Base-by-base conservation (phyloP, 371 early-diverging fungal species). In the Mortierella sp. region DNA sequence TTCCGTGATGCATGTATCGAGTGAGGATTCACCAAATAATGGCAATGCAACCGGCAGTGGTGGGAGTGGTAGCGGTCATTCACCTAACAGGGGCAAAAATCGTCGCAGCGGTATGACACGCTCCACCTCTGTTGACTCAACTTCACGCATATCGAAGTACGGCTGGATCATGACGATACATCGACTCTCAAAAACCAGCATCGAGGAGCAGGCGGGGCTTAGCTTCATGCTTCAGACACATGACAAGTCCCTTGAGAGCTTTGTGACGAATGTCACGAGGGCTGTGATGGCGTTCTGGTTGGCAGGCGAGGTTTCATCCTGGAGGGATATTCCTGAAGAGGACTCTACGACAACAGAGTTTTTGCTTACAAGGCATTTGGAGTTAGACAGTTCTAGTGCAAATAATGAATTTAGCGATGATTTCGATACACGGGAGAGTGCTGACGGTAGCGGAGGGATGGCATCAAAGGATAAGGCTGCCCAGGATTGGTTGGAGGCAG, bases 81-180 rank as follows among this genome's bases (percentile, higher is more conserved):
- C 37, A 0, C 28, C 32, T 0, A 57, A 22, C 42, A 59, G 22
- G 26, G 66, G 53, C 22, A 64, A 57, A 19, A 34, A 45, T 5
- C 70, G 80, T 5, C 53, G 66, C 31, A 73, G 73, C 19, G 47
- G 13, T n/a, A 13, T 61, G 53, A 64, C 75, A 6, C 63, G 75
- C 10, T 80, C 75, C 3, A 70, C 71, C 23, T 80, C 74, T 1
- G 68, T 74, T 10, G 74, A 70, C 61, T 9, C 70, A 26, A 55
- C 53, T 15, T 64, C 80, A 10, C 67, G 43, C 32, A 80, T 80
- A 49, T 70, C 80, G 9, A 80, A 70, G 26, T 80, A 80, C 29
- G 80, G 80, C 8, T 80, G 80, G 80, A 65, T 80, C 29, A 66
- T 74, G 68, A 80, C 80, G 5, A 80, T 80, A 12, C 80, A 80